These are phyloP conservation scores for Solanum tacnaense DNA, from an alignment of 257 asterid genomes.

Conservation along the genomic window DNA sequence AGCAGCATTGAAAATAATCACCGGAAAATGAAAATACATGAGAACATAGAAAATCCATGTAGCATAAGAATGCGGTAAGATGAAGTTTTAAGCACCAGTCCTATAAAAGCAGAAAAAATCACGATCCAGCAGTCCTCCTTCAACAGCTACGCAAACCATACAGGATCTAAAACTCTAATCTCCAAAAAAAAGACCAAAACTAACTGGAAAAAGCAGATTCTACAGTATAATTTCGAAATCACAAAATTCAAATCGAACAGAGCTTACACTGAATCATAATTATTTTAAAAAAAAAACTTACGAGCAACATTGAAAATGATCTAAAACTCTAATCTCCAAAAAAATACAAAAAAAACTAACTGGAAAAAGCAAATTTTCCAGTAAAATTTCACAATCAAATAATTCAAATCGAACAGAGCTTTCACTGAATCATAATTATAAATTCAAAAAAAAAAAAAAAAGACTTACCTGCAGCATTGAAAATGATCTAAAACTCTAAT, in stretches of 20 bases:
- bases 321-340: neutral
- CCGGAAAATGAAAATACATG: neutral
- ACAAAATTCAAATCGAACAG: neutral
- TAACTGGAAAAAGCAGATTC: neutral
- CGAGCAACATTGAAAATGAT: neutral
- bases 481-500: neutral
- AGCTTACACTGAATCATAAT: neutral
- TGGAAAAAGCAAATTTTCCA: neutral
- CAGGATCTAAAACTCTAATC: neutral
- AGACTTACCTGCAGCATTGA: neutral
- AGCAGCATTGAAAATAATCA: neutral
- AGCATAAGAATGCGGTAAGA: neutral
- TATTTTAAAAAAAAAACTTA: neutral
- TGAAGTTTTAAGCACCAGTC: neutral
- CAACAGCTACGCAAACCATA: neutral
- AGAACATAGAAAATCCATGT: neutral
- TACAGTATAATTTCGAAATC: neutral
- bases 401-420: neutral
- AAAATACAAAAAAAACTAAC: neutral
- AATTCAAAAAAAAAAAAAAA: neutral
- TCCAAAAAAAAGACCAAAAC: neutral
- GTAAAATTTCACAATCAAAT: neutral
- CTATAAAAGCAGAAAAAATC: neutral
- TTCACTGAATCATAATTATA: neutral
- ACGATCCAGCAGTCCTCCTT: neutral